Conservation (phyloP, 2,329 filamentous ascomycete genomes). For the Aspergillus oerlinghausenensis region DNA sequence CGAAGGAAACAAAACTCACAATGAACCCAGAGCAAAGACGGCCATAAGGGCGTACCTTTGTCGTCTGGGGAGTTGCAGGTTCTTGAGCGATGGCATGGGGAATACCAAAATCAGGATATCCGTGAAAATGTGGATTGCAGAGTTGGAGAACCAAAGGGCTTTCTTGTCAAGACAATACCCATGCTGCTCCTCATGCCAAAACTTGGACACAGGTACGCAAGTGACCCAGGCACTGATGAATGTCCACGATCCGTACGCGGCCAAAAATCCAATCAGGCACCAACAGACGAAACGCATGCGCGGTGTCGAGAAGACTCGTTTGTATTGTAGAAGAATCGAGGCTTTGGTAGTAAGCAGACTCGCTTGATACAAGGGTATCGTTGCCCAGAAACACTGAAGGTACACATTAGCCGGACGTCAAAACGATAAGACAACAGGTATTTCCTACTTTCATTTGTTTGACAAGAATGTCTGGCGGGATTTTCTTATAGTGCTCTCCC, state of each 20-base stretch:
- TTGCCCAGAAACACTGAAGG: slow-evolving; percentile 27
- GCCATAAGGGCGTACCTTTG: slow-evolving; percentile 39
- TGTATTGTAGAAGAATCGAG: slow-evolving; percentile 35
- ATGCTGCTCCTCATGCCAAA: slow-evolving; percentile 21
- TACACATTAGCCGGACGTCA: neutral
- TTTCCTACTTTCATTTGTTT: slow-evolving; percentile 24
- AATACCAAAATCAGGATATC: slow-evolving; percentile 39
- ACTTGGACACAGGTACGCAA: slow-evolving; percentile 27
- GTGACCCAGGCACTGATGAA: slow-evolving; percentile 29
- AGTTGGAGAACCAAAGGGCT: slow-evolving; percentile 42
- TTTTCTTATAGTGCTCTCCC: slow-evolving; percentile 20
- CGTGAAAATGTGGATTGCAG: slow-evolving; percentile 39
- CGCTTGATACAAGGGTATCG: slow-evolving; percentile 31
- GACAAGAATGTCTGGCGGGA: slow-evolving; percentile 15
- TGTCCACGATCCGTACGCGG: slow-evolving; percentile 26
- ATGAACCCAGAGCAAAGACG: slow-evolving; percentile 41
- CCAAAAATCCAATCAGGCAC: slow-evolving; percentile 32
- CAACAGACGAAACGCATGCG: slow-evolving; percentile 31
- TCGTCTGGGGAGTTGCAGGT: slow-evolving; percentile 33
- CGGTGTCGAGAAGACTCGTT: slow-evolving; percentile 29
- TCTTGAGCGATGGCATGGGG: slow-evolving; percentile 41
- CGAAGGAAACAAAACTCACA: slow-evolving; percentile 26
- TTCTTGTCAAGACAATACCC: slow-evolving; percentile 37
- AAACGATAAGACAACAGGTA: neutral
- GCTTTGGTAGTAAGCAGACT: slow-evolving; percentile 31